A percentile compares a stretch with the other conserved stretches of the same genome.
phyloP scores from a whole-genome alignment of 2,329 filamentous ascomycete species.

The Gaeumannomyces tritici region DNA sequence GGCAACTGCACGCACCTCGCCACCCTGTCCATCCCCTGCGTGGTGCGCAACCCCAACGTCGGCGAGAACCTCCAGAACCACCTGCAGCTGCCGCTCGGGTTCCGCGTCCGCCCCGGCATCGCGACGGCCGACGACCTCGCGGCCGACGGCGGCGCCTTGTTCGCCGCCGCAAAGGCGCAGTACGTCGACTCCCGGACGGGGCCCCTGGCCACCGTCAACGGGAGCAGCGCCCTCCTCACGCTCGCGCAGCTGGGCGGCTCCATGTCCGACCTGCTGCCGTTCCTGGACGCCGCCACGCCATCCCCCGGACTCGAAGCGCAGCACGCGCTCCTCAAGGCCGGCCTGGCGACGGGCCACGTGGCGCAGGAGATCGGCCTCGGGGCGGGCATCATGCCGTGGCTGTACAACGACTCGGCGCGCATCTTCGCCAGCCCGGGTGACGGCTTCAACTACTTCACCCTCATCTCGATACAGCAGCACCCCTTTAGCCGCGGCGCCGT shows the following conservation, averaged over 20 bases:
- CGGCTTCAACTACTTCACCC: conserved; percentile 40
- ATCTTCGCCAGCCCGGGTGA: neutral
- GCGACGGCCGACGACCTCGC: conserved; percentile 23
- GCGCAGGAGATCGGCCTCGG: neutral
- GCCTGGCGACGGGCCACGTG: too few species aligned
- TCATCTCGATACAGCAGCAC: conserved; percentile 49
- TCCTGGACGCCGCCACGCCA: too few species aligned
- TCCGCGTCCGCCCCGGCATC: conserved; percentile 23
- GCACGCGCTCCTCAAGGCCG: too few species aligned
- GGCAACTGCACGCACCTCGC: conserved; percentile 28
- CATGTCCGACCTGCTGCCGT: too few species aligned
- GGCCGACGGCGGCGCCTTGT: conserved; percentile 18
- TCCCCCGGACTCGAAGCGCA: too few species aligned
- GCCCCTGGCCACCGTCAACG: neutral
- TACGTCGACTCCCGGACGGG: conserved; percentile 17
- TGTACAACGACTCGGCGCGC: neutral
- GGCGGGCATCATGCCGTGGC: neutral
- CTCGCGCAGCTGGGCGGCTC: too few species aligned
- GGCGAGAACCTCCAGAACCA: conserved; percentile 38
- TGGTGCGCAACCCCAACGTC: conserved; percentile 32
- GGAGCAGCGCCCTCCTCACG: too few species aligned
- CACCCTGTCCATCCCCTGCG: conserved; percentile 24
- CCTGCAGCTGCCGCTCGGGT: conserved; percentile 9
- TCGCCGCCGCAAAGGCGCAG: conserved; percentile 15
- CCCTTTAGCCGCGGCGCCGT: conserved; percentile 50